phyloP scores from a whole-genome alignment of 1,284 basidiomycete species.

The Austroboletus novae-zelandiae region DNA sequence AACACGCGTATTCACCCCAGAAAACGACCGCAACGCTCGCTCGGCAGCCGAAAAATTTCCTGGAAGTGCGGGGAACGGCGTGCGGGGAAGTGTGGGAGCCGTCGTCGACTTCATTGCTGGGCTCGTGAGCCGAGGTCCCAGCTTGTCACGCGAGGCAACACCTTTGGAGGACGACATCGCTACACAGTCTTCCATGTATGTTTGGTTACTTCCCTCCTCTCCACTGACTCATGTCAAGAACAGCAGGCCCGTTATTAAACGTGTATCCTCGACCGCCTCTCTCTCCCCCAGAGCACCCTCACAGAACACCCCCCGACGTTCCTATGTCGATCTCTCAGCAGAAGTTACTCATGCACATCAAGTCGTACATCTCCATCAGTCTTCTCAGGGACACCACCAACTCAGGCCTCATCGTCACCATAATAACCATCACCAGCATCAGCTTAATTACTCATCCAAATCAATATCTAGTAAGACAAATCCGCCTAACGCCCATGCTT shows the following conservation, averaged over 20 bases:
- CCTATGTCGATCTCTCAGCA: constrained; percentile 9
- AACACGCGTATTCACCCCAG: constrained; percentile 82
- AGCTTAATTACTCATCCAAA: constrained; percentile 23
- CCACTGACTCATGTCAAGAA: constrained; percentile 30
- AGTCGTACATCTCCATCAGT: constrained; percentile 16
- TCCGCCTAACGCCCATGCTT: constrained; percentile 45
- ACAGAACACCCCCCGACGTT: constrained; percentile 16
- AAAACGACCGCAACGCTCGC: constrained; percentile 53
- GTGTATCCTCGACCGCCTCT: constrained; percentile 21
- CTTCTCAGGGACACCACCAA: constrained; percentile 27
- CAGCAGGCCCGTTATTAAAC: constrained; percentile 4
- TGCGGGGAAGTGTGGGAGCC: constrained; percentile 46
- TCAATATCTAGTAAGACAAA: constrained; percentile 24
- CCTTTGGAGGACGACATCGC: constrained; percentile 6
- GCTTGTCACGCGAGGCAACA: constrained; percentile 15
- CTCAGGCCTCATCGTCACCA: constrained; percentile 27
- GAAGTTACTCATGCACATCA: constrained; percentile 13
- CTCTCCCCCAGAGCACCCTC: constrained; percentile 21
- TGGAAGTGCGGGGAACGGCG: constrained; percentile 19
- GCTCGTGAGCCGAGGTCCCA: constrained; percentile 41
- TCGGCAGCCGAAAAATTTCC: constrained; percentile 31
- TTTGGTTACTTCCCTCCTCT: constrained; percentile 34
- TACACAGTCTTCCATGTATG: constrained; percentile 8
- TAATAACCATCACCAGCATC: constrained; percentile 16
- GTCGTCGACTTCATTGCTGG: constrained; percentile 62